Conservation (phyloP, 768 basidiomycete genomes). For the Leccinum rimulosum region DNA sequence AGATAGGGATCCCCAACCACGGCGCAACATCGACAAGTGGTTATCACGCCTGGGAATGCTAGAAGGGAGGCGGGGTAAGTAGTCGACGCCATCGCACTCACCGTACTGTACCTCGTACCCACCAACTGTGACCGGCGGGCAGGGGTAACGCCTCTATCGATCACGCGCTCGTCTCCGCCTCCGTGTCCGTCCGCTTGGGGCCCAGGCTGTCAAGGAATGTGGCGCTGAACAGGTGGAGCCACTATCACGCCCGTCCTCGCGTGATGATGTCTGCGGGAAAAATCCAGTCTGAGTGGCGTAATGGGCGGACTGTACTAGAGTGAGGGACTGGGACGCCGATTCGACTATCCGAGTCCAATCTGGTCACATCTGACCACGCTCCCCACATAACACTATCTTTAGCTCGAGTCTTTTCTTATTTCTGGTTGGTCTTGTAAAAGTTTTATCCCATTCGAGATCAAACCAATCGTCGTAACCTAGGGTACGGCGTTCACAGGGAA, state of each 20-base stretch:
- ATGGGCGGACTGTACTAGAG: no score
- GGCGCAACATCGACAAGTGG: background rate
- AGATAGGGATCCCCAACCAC: no score
- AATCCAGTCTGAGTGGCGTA: background rate
- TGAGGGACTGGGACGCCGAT: no score
- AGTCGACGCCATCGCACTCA: background rate
- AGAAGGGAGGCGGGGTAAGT: background rate
- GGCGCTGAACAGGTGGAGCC: background rate
- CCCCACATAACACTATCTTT: background rate
- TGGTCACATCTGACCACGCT: background rate
- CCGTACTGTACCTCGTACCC: background rate
- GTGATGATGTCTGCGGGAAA: background rate
- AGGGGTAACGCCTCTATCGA: background rate
- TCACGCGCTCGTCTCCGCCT: background rate
- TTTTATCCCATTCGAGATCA: background rate
- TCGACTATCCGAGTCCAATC: no score
- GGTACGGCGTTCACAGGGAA: background rate
- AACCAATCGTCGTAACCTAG: background rate
- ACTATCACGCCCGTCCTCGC: background rate
- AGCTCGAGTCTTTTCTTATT: background rate
- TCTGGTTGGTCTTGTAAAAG: background rate
- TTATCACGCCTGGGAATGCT: background rate
- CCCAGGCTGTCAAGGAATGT: background rate
- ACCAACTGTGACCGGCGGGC: background rate
- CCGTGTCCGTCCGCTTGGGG: background rate